Conservation (phyloP, 2,329 filamentous ascomycete genomes). For the Apiospora arundinis region DNA sequence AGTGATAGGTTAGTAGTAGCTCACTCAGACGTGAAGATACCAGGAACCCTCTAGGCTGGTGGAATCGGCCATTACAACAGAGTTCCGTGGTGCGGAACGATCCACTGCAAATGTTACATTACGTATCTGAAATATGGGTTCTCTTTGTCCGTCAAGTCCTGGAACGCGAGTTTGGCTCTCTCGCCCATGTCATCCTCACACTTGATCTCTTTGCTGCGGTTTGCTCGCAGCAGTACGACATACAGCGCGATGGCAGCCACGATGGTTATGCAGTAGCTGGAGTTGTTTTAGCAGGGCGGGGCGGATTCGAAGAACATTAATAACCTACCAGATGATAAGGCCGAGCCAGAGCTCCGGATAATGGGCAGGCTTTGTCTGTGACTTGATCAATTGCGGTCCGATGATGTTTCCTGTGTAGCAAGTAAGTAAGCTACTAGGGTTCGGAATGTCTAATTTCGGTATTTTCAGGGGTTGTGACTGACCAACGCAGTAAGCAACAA, state of each 20-base stretch:
- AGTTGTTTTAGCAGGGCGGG: constrained; percentile 26
- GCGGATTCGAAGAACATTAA: not conserved
- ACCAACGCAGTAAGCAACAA: constrained; percentile 75
- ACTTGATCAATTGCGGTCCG: constrained; percentile 73
- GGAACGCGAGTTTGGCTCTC: constrained; percentile 68
- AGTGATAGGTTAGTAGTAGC: not conserved
- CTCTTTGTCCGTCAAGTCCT: constrained; percentile 72
- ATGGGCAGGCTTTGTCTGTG: constrained; percentile 68
- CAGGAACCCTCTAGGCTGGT: not conserved
- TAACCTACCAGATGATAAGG: constrained; percentile 62
- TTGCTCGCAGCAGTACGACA: constrained; percentile 64
- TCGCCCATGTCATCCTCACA: constrained; percentile 64
- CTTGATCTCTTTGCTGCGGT: constrained; percentile 53
- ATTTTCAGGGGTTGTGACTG: not conserved
- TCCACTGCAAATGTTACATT: constrained; percentile 39
- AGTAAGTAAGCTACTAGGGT: not conserved
- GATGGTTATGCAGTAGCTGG: constrained; percentile 73
- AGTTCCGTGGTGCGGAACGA: not conserved
- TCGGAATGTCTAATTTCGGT: not conserved
- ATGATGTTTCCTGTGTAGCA: constrained; percentile 68
- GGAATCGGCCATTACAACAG: not conserved
- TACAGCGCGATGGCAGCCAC: constrained; percentile 61
- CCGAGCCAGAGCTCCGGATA: constrained; percentile 76
- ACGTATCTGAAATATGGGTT: constrained; percentile 72
- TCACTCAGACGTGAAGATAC: not conserved